Conservation (phyloP, 441 rosid genomes). For the Arabidopsis hybrid region DNA sequence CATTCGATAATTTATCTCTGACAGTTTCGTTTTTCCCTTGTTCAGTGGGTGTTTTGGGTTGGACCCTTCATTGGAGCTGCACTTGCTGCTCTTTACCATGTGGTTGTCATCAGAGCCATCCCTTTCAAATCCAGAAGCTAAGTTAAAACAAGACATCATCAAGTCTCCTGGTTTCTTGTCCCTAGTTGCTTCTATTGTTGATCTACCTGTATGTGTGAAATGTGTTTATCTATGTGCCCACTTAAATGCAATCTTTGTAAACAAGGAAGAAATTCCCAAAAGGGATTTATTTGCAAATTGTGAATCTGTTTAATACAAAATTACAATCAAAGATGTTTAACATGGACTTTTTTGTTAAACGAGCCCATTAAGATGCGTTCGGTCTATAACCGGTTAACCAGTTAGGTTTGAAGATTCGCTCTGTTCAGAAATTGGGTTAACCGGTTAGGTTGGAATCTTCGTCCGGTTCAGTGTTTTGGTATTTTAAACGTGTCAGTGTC, state of each 20-base stretch:
- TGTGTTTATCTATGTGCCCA: slow-evolving; percentile 21
- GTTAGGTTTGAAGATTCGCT: neutral
- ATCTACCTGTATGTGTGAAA: slow-evolving; percentile 14
- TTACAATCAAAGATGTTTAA: slow-evolving; percentile 7
- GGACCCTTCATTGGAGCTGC: slow-evolving; percentile 63
- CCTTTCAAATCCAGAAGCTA: slow-evolving; percentile 50
- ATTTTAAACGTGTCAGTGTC: neutral
- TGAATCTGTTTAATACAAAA: neutral
- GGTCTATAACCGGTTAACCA: neutral
- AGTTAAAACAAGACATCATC: slow-evolving; percentile 24
- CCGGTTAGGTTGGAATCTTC: neutral
- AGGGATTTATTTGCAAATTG: neutral
- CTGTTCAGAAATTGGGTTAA: neutral
- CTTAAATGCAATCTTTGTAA: slow-evolving; percentile 27
- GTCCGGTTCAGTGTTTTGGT: neutral
- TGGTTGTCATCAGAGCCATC: slow-evolving; percentile 53
- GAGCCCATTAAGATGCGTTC: neutral
- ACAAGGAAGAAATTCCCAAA: slow-evolving; percentile 30
- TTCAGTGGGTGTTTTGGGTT: slow-evolving; percentile 61
- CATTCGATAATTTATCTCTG: slow-evolving; percentile 5
- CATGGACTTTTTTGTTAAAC: neutral
- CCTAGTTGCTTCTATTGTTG: slow-evolving; percentile 20
- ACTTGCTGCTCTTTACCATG: slow-evolving; percentile 57
- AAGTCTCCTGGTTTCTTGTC: slow-evolving; percentile 21
- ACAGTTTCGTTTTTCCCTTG: neutral